Conservation (phyloP, 306 rosid species). For the Oxytropis ochrocephala region DNA sequence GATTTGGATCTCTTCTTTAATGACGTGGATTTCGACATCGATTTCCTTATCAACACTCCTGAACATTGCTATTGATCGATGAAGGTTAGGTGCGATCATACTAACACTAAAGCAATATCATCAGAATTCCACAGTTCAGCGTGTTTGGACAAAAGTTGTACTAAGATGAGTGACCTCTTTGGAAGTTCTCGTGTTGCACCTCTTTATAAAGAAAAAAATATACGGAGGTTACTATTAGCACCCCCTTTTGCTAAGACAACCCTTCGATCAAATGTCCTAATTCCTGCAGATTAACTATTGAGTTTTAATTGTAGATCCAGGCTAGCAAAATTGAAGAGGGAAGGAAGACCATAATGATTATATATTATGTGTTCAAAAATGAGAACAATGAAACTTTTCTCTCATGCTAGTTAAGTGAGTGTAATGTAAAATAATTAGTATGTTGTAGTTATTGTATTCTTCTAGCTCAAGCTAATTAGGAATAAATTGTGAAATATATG, state of each 20-base stretch:
- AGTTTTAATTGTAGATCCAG: slow-evolving; percentile 29
- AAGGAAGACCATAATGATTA: background rate
- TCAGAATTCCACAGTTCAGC: too few species aligned
- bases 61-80: slow-evolving; percentile 27
- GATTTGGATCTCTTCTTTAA: slow-evolving; percentile 40
- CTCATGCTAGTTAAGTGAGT: slow-evolving; percentile 20
- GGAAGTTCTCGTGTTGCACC: too few species aligned
- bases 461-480: background rate
- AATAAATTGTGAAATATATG: background rate
- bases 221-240: too few species aligned
- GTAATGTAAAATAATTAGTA: slow-evolving; percentile 15
- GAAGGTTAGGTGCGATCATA: too few species aligned
- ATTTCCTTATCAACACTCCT: slow-evolving; percentile 28
- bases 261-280: too few species aligned
- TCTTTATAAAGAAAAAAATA: too few species aligned
- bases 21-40: slow-evolving; percentile 35
- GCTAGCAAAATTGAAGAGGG: slow-evolving; percentile 12
- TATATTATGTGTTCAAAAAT: background rate
- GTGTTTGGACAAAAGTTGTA: too few species aligned
- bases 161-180: too few species aligned
- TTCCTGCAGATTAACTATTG: background rate
- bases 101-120: too few species aligned
- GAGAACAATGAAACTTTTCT: slow-evolving; percentile 9
- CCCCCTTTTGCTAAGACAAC: too few species aligned
- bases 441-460: slow-evolving; percentile 10